Conservation (phyloP, 2,329 filamentous ascomycete species). For the Penicillium griseofulvum region DNA sequence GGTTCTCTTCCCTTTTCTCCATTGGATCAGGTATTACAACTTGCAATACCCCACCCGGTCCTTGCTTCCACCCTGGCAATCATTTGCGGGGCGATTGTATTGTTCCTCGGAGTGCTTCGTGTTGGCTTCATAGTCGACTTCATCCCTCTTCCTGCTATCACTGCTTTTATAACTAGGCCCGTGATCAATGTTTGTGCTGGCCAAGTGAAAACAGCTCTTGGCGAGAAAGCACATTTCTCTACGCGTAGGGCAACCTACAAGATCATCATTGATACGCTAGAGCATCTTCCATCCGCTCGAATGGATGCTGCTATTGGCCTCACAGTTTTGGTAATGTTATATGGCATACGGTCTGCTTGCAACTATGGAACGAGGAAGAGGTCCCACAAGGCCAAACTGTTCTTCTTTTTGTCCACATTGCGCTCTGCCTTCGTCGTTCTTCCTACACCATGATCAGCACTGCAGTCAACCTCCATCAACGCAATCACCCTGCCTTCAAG, state of each 20-base stretch:
- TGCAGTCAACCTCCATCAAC: constrained; percentile 69
- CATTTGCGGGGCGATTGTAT: constrained; percentile 70
- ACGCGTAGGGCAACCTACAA: constrained; percentile 72
- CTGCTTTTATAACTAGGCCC: constrained; percentile 9
- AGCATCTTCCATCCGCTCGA: constrained; percentile 61
- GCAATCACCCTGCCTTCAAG: constrained; percentile 63
- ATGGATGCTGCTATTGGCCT: constrained; percentile 80
- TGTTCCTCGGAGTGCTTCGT: constrained; percentile 71
- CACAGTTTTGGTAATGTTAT: constrained; percentile 71
- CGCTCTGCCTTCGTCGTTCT: constrained; percentile 80
- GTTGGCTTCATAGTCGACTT: constrained; percentile 51
- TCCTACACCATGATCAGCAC: constrained; percentile 86
- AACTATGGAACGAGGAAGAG: constrained; percentile 63
- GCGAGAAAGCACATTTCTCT: constrained; percentile 62
- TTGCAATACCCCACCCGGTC: constrained; percentile 61
- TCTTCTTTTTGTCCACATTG: constrained; percentile 86
- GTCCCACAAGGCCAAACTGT: constrained; percentile 65
- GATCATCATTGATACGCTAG: constrained; percentile 76
- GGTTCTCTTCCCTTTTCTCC: constrained; percentile 76
- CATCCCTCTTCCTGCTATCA: constrained; percentile 7
- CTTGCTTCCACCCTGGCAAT: constrained; percentile 77
- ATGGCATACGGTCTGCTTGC: constrained; percentile 65
- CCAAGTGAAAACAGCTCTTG: constrained; percentile 3
- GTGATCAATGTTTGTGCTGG: constrained; percentile 10
- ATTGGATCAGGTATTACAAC: constrained; percentile 85